A percentile compares a stretch with the other conserved stretches of the same genome.
phyloP scores from a whole-genome alignment of 106 monocot genomes.

The Acanthochlamys bracteata region DNA sequence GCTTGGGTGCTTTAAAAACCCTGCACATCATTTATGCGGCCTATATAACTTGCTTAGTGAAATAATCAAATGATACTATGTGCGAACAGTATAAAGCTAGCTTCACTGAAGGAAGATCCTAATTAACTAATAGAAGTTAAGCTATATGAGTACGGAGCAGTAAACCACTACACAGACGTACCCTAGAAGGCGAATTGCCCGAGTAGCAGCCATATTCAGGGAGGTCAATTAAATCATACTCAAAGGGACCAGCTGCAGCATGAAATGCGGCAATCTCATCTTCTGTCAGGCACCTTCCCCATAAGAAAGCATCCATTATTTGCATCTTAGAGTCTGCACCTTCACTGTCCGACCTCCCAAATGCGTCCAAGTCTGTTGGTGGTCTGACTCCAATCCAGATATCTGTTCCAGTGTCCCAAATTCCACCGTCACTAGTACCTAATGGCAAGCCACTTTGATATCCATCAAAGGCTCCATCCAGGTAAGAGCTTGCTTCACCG shows the following conservation, averaged over 20 bases:
- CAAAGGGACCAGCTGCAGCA: constrained; percentile 37
- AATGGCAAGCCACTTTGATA: constrained; percentile 69
- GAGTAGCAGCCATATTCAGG: constrained; percentile 64
- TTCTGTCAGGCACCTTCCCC: constrained; percentile 84
- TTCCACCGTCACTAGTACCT: constrained; percentile 23
- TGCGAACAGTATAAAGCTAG: too few species aligned
- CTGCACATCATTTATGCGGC: too few species aligned
- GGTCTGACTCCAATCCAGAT: constrained; percentile 83
- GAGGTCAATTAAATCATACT: constrained; percentile 61
- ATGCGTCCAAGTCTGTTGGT: constrained; percentile 94
- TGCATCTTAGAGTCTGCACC: constrained; percentile 90
- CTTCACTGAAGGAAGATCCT: too few species aligned
- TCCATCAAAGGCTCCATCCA: constrained; percentile 92
- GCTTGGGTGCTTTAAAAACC: too few species aligned
- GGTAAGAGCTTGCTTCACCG: constrained; percentile 76
- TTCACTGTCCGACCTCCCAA: constrained; percentile 97
- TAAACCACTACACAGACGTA: too few species aligned
- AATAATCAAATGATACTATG: too few species aligned
- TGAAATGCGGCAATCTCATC: constrained; percentile 82
- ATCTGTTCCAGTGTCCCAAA: constrained; percentile 81
- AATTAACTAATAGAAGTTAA: too few species aligned
- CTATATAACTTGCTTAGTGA: too few species aligned
- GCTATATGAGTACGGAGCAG: too few species aligned
- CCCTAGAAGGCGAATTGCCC: constrained; percentile 81
- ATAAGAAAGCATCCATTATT: constrained; percentile 94